phyloP scores from a whole-genome alignment of 108 stramenopile genomes.

The Epipyxis sp. region DNA sequence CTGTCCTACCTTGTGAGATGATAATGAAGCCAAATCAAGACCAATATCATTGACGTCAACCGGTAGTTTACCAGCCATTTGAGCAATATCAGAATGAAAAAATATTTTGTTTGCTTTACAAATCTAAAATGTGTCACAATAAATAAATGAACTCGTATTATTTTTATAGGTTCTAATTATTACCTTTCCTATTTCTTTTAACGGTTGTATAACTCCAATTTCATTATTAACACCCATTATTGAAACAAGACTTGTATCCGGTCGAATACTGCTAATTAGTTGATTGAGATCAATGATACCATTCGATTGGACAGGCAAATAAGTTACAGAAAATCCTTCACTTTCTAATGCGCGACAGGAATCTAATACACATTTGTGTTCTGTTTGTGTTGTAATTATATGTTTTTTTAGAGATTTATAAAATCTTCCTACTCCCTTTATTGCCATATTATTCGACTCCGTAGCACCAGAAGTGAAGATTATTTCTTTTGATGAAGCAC shows the following conservation, averaged over 20 bases:
- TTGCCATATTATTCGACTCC: slow-evolving; percentile 92
- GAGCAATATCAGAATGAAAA: slow-evolving; percentile 97
- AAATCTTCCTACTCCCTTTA: slow-evolving; percentile 95
- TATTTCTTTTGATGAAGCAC: slow-evolving; percentile 86
- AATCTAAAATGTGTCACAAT: too few relatives aligned
- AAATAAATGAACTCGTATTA: too few relatives aligned
- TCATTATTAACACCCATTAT: slow-evolving; percentile 99
- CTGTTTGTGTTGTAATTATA: slow-evolving; percentile 96
- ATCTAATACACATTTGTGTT: slow-evolving; percentile 99
- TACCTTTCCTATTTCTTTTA: slow-evolving; percentile 90
- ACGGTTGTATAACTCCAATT: slow-evolving; percentile 93
- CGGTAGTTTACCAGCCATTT: slow-evolving; percentile 92
- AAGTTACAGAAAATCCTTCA: slow-evolving; percentile 96
- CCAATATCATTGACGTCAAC: slow-evolving; percentile 88
- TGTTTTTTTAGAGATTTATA: slow-evolving; percentile 80
- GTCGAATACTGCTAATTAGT: slow-evolving; percentile 77
- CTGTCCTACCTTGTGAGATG: slow-evolving; percentile 83
- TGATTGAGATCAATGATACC: slow-evolving; percentile 85
- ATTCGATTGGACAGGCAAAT: slow-evolving; percentile 80
- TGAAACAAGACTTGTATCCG: slow-evolving; percentile 82
- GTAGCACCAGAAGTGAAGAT: slow-evolving; percentile 98
- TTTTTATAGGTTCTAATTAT: too few relatives aligned
- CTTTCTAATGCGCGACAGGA: slow-evolving; percentile 86
- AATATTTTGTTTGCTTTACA: slow-evolving; percentile 83
- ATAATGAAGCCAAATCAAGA: slow-evolving; percentile 91